phyloP scores from a whole-genome alignment of 805 yeast species.

The Hanseniaspora valbyensis region DNA sequence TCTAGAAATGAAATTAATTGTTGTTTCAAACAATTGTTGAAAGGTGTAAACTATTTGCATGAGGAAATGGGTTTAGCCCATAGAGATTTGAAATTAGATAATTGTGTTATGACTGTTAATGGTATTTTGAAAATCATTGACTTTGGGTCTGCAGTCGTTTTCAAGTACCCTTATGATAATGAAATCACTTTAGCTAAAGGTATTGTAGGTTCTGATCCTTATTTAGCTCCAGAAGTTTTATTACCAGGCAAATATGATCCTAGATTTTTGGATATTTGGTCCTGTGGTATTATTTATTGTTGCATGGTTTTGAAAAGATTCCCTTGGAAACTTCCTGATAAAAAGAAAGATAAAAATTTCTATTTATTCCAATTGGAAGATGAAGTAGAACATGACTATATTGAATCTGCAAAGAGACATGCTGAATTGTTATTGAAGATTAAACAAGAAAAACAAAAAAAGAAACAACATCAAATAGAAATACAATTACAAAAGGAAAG shows the following conservation, averaged over 20 bases:
- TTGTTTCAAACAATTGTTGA: conserved; percentile 60
- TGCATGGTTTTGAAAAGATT: conserved; percentile 77
- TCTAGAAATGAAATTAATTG: conserved; percentile 72
- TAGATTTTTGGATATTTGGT: conserved; percentile 72
- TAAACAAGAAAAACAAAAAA: conserved; percentile 36
- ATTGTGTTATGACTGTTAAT: conserved; percentile 63
- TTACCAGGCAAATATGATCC: conserved; percentile 54
- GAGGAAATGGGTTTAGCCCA: conserved; percentile 64
- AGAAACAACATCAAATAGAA: conserved; percentile 15
- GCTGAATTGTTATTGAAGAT: conserved; percentile 50
- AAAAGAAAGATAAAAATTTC: conserved; percentile 56
- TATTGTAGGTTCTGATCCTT: conserved; percentile 77
- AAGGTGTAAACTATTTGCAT: conserved; percentile 66
- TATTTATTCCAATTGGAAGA: conserved; percentile 53
- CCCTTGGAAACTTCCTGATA: conserved; percentile 74
- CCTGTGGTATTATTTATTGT: conserved; percentile 72
- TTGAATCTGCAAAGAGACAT: conserved; percentile 60
- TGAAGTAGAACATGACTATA: conserved; percentile 68
- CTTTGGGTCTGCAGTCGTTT: conserved; percentile 76
- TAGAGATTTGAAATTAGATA: conserved; percentile 71
- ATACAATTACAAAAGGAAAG: conserved; percentile 16
- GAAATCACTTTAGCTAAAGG: conserved; percentile 55
- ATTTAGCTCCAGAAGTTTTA: conserved; percentile 73
- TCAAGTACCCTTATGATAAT: conserved; percentile 62
- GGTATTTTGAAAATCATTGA: conserved; percentile 73